A percentile compares a stretch with the other conserved stretches of the same genome.
Conservation (phyloP, 345 rosid genomes). For the Eucalyptus pumila region DNA sequence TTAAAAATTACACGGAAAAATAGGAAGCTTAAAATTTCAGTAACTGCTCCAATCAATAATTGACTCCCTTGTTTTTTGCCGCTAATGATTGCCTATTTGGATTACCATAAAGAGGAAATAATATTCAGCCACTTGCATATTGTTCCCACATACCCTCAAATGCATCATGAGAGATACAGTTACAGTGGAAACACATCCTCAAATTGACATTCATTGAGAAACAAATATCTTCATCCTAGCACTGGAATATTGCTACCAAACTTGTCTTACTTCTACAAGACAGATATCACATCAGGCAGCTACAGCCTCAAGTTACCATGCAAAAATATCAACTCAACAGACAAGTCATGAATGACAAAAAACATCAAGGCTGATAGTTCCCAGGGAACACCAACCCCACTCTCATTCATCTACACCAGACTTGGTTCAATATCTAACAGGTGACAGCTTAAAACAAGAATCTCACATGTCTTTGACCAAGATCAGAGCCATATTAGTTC, state of each 20-base stretch:
- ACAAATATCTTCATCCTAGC: background rate
- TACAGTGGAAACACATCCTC: background rate
- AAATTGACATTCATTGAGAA: background rate
- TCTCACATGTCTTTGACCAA: background rate
- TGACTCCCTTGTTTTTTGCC: background rate
- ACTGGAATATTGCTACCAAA: background rate
- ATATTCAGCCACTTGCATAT: background rate
- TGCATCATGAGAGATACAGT: background rate
- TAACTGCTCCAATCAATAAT: background rate
- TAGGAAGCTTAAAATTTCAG: background rate
- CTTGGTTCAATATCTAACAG: background rate
- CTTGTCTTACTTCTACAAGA: background rate
- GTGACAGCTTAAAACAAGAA: background rate
- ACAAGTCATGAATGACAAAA: background rate
- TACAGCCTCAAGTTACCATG: background rate
- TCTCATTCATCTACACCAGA: background rate
- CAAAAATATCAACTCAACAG: background rate
- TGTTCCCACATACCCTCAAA: background rate
- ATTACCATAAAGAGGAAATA: background rate
- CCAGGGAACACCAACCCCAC: background rate
- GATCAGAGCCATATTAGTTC: background rate
- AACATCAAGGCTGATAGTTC: background rate
- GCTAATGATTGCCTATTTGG: background rate
- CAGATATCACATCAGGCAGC: background rate
- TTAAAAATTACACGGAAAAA: background rate